phyloP scores from a whole-genome alignment of 73 alveolate species.

The Uronychia binucleata region DNA sequence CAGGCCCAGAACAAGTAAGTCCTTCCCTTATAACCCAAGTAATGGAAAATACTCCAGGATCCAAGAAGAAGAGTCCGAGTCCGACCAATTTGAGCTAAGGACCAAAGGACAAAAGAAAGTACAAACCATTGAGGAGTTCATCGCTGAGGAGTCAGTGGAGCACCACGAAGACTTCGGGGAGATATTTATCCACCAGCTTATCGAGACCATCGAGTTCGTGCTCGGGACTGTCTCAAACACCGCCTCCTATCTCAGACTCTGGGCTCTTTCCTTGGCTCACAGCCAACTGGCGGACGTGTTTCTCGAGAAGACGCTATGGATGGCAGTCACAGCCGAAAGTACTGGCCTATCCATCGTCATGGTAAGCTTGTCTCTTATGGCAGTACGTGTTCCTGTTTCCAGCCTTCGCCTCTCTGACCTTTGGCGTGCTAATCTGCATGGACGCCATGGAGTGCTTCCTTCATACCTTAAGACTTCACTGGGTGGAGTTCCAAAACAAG shows the following conservation, averaged over 20 bases:
- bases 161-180: slow-evolving; percentile 52
- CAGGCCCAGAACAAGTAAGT: too few relatives aligned
- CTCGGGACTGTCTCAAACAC: slow-evolving; percentile 93
- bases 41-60: not conserved
- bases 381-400: slow-evolving; percentile 51
- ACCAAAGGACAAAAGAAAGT: slow-evolving; percentile 38
- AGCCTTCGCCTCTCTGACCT: slow-evolving; percentile 69
- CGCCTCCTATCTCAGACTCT: slow-evolving; percentile 92
- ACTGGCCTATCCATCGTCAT: slow-evolving; percentile 3
- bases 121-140: slow-evolving; percentile 42
- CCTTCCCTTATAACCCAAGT: too few relatives aligned
- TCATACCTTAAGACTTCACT: slow-evolving; percentile 90
- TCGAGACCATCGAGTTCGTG: slow-evolving; percentile 91
- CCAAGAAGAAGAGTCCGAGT: slow-evolving; percentile 10
- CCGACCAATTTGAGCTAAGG: slow-evolving; percentile 31
- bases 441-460: slow-evolving; percentile 95
- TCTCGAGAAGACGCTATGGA: slow-evolving; percentile 67
- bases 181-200: slow-evolving; percentile 71
- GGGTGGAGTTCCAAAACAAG: slow-evolving; percentile 96
- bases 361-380: not conserved
- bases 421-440: slow-evolving; percentile 90
- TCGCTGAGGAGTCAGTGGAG: not conserved
- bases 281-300: slow-evolving; percentile 84
- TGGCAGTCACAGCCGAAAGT: slow-evolving; percentile 23
- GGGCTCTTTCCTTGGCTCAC: slow-evolving; percentile 98